Conservation (phyloP, 2,329 filamentous ascomycete genomes). For the Fusarium graminum region DNA sequence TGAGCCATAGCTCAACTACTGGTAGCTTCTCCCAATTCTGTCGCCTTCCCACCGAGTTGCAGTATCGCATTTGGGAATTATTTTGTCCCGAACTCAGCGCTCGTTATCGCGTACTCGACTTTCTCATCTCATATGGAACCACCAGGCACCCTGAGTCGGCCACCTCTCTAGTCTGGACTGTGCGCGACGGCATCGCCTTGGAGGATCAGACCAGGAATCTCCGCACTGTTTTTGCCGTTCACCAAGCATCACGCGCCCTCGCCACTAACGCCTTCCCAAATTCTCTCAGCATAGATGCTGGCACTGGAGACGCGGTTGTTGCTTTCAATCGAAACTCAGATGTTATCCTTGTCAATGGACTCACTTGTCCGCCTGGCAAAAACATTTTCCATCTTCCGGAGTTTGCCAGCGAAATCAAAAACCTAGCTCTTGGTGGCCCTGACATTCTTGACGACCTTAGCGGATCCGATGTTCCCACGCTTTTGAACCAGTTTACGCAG, state of each 20-base stretch:
- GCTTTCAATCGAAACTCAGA: conserved; percentile 52
- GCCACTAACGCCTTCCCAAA: conserved; percentile 53
- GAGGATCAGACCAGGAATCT: conserved; percentile 48
- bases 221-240: conserved; percentile 52
- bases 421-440: conserved; percentile 46
- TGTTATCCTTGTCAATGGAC: conserved; percentile 47
- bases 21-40: conserved; percentile 48
- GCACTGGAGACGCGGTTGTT: conserved; percentile 45
- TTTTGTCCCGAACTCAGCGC: conserved; percentile 52
- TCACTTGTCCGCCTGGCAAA: conserved; percentile 3
- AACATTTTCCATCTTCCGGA: conserved; percentile 42
- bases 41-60: conserved; percentile 50
- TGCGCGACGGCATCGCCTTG: conserved; percentile 45
- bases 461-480: not conserved
- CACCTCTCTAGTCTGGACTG: conserved; percentile 23
- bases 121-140: conserved; percentile 35
- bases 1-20: not conserved
- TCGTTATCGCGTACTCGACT: conserved; percentile 50
- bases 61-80: conserved; percentile 51
- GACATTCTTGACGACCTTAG: conserved; percentile 3
- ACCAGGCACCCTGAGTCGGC: conserved; percentile 17
- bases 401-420: conserved; percentile 50
- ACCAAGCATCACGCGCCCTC: conserved; percentile 54
- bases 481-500: conserved; percentile 40
- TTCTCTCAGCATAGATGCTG: conserved; percentile 48